These are phyloP conservation scores for thale cress (Arabidopsis thaliana) DNA, from an alignment of 345 rosid species.

Conservation along the genomic window TAIR10.1 NC_003070.9:5301501-5302000, in stretches of 20 bases:
- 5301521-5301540: slow-evolving; percentile 15
- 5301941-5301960: slow-evolving; percentile 60
- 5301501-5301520: slow-evolving; percentile 31
- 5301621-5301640: not conserved
- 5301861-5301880: slow-evolving; percentile 46
- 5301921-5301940: slow-evolving; percentile 75
- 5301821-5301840: slow-evolving; percentile 53
- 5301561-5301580: slow-evolving; percentile 23
- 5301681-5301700: slow-evolving; percentile 37
- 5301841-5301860: slow-evolving; percentile 44
- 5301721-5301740: slow-evolving; percentile 16
- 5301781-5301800: slow-evolving; percentile 46
- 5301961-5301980: slow-evolving; percentile 57
- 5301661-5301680: slow-evolving; percentile 6
- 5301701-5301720: not conserved
- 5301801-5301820: slow-evolving; percentile 63
- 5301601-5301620: not conserved
- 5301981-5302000: slow-evolving; percentile 38
- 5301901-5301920: slow-evolving; percentile 71
- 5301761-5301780: slow-evolving; percentile 25
- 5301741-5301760: slow-evolving; percentile 29
- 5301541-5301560: slow-evolving; percentile 35
- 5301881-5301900: slow-evolving; percentile 46
- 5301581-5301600: not conserved
- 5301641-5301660: not conserved